Evolutionary conservation across 441 rosid species (phyloP).

Genomic region (Pelargonium citronellum): DNA sequence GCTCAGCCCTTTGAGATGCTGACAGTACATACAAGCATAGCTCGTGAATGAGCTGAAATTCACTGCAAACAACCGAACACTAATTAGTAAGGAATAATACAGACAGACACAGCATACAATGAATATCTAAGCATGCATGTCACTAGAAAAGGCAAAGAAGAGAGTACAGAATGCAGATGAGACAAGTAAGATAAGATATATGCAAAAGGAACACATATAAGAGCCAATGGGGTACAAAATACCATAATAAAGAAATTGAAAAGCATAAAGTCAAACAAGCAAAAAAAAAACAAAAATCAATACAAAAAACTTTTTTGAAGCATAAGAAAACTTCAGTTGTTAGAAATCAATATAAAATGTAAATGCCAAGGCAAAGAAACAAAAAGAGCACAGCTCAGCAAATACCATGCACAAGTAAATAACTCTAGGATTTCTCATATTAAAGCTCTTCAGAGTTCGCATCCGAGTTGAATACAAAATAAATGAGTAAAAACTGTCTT

Average conservation of each 20-base stretch:
- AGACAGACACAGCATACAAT: neutral
- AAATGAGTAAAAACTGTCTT: too few relatives aligned
- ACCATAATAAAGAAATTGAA: neutral
- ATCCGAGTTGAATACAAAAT: too few relatives aligned
- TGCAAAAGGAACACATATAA: neutral
- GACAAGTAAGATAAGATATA: neutral
- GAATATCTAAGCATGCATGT: neutral
- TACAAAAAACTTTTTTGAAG: too few relatives aligned
- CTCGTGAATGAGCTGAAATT: neutral
- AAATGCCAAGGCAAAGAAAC: too few relatives aligned
- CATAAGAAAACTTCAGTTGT: too few relatives aligned
- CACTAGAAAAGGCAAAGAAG: neutral
- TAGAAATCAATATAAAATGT: too few relatives aligned
- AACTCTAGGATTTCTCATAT: too few relatives aligned
- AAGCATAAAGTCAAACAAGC: neutral
- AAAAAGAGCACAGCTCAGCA: too few relatives aligned
- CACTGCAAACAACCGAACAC: constrained; percentile 45
- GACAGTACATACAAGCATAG: neutral
- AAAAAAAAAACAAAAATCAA: too few relatives aligned
- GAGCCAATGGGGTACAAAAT: neutral
- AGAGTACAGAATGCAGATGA: neutral
- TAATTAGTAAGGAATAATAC: constrained; percentile 18
- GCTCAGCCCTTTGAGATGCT: constrained; percentile 86
- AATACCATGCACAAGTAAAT: too few relatives aligned
- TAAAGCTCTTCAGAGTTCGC: too few relatives aligned